These are phyloP conservation scores for Russula sp. DNA, from an alignment of 768 basidiomycete species.

Conservation along the genomic window DNA sequence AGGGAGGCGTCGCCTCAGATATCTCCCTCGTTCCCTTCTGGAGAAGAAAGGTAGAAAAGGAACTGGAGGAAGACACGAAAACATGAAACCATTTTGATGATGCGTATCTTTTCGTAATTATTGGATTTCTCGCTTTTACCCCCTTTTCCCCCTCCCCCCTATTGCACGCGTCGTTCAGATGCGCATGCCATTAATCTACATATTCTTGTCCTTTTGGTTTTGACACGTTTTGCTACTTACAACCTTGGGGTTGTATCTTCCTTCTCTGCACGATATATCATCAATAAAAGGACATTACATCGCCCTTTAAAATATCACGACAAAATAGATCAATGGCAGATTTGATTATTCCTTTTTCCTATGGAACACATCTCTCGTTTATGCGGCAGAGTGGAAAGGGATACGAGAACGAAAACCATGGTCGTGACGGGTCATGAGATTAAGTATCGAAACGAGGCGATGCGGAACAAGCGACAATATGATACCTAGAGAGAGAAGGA, in stretches of 20 bases:
- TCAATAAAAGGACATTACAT: conserved; percentile 8
- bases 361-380: conserved; percentile 22
- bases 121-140: not conserved
- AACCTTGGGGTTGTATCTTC: not conserved
- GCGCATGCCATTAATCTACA: not conserved
- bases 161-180: not conserved
- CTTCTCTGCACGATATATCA: not conserved
- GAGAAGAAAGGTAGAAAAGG: not conserved
- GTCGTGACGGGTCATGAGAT: conserved; percentile 30
- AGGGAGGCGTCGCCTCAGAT: not conserved
- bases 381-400: conserved; percentile 14
- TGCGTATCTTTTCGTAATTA: not conserved
- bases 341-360: conserved; percentile 22
- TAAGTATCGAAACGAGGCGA: conserved; percentile 24
- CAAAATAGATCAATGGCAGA: conserved; percentile 20
- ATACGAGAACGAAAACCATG: conserved; percentile 12
- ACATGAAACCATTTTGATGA: not conserved
- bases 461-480: conserved; percentile 21
- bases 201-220: not conserved
- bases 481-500: conserved; percentile 18
- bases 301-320: conserved; percentile 1
- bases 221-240: not conserved
- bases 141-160: not conserved
- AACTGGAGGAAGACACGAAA: not conserved
- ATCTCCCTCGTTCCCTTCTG: not conserved